A percentile compares a stretch with the other conserved stretches of the same genome.
Evolutionary conservation across 2,329 filamentous ascomycete species (phyloP).

Genomic region (Colletotrichum liriopes): DNA sequence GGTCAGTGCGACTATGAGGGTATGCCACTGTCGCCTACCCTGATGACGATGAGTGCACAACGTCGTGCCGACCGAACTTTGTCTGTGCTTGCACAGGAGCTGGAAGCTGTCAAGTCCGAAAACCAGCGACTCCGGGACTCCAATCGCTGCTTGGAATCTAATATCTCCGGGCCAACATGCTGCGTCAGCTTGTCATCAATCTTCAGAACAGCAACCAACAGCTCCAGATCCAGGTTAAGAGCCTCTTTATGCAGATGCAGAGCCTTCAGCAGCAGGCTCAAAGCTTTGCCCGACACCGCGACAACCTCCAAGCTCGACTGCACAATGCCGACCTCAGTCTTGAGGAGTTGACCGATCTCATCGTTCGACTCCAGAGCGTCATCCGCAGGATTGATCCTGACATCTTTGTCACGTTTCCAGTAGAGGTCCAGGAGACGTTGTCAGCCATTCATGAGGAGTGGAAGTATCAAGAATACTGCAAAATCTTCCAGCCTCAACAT

Average conservation of each 20-base stretch:
- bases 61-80: neutral
- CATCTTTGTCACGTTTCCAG: neutral
- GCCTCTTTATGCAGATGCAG: neutral
- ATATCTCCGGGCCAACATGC: neutral
- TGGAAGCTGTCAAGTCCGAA: neutral
- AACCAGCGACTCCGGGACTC: neutral
- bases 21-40: neutral
- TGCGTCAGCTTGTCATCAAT: neutral
- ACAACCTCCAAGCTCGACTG: neutral
- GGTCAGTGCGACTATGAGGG: neutral
- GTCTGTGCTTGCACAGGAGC: neutral
- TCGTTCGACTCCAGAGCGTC: neutral
- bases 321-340: neutral
- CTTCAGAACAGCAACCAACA: neutral
- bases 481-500: neutral
- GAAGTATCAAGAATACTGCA: conserved; percentile 15
- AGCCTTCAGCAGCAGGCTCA: neutral
- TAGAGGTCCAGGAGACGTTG: neutral
- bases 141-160: neutral
- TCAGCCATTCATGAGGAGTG: conserved; percentile 12
- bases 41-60: conserved; percentile 10
- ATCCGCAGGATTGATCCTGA: neutral
- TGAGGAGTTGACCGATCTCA: neutral
- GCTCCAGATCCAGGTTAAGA: neutral
- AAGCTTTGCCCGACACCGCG: neutral